Base-by-base conservation (phyloP, 2,329 filamentous ascomycete genomes). In the Aspergillus sclerotialis region DNA sequence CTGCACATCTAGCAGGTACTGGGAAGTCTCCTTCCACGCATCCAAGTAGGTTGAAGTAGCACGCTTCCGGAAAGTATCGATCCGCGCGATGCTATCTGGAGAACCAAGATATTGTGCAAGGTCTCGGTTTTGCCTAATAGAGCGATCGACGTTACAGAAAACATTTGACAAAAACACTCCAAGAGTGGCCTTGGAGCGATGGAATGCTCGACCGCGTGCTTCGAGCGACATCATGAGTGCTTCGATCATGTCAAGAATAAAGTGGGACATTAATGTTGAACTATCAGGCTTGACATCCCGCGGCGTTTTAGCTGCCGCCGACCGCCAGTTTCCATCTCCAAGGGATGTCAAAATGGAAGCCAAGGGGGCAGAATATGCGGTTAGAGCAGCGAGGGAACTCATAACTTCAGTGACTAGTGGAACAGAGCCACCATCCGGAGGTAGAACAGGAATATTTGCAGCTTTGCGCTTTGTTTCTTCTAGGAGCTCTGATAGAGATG, bases 81-180 rank as follows among this genome's bases (percentile, higher is more conserved):
- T 70, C 39, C 82, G 68, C 1, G 71, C 67, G 35, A 79, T 80
- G 32, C 77, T 78, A 35, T 76, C 65, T 43, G 80, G 72, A 39
- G 67, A 65, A 5, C 65, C 65, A 23, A 98, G 69, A 16, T 95
- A 73, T 2, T 76, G 71, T 4, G 73, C 72, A 4, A 98, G 74
- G 29, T 94, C 88, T 1, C 86, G 50, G 37, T 50, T 94, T 31
- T 80, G 78, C 32, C 80, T 77, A 37, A 95, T 86, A 65, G 84
- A 84, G 38, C 88, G 83, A 50, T 94, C 86, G 33, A 95, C 74
- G 31, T 94, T 77, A 38, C 82, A 77, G 38, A 94, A 76, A 43
- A 81, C 87, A 63, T 98, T 98, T 30, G 87, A 86, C 33, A 96
- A 67, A 58, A 96, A 95, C 12, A 95, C 86, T 16, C 89, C 92